Evolutionary conservation across 208 protist species (phyloP).

Genomic region (Zelonia costaricensis): DNA sequence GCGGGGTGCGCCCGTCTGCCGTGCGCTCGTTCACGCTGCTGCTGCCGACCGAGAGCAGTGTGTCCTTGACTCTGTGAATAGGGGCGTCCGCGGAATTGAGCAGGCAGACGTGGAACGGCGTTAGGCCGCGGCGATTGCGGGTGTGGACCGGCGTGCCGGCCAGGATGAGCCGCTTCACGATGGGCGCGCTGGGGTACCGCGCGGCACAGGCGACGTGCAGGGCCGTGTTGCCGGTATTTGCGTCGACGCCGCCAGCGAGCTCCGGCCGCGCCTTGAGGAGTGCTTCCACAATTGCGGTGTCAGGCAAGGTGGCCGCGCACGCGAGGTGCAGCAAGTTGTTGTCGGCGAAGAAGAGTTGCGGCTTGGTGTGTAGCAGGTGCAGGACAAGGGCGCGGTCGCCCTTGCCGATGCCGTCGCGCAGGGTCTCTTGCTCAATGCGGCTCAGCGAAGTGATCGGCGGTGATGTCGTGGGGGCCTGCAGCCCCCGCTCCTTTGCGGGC

Average conservation of each 20-base stretch:
- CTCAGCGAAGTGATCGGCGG: not conserved
- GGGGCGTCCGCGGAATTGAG: conserved; percentile 31
- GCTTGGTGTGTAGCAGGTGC: conserved; percentile 29
- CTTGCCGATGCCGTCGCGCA: conserved; percentile 31
- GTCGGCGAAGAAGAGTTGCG: conserved; percentile 25
- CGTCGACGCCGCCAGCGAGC: conserved; percentile 36
- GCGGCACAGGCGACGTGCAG: conserved; percentile 47
- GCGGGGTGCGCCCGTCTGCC: conserved; percentile 25
- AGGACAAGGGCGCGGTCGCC: conserved; percentile 29
- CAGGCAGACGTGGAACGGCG: conserved; percentile 46
- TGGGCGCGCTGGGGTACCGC: conserved; percentile 12
- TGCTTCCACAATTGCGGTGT: conserved; percentile 23
- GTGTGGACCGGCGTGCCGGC: not conserved
- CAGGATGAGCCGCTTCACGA: conserved; percentile 36
- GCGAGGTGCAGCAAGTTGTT: conserved; percentile 44
- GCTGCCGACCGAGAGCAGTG: conserved; percentile 31
- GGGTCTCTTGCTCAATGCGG: conserved; percentile 19
- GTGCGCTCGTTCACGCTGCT: conserved; percentile 43
- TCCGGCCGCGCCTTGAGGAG: conserved; percentile 37
- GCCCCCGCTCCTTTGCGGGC: not conserved
- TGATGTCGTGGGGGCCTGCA: too few relatives aligned
- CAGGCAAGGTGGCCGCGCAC: conserved; percentile 14
- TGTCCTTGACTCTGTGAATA: conserved; percentile 32
- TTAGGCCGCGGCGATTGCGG: conserved; percentile 35
- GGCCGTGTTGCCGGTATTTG: conserved; percentile 36